Conservation (phyloP, 2,329 filamentous ascomycete species). For the Blastomyces silverae region DNA sequence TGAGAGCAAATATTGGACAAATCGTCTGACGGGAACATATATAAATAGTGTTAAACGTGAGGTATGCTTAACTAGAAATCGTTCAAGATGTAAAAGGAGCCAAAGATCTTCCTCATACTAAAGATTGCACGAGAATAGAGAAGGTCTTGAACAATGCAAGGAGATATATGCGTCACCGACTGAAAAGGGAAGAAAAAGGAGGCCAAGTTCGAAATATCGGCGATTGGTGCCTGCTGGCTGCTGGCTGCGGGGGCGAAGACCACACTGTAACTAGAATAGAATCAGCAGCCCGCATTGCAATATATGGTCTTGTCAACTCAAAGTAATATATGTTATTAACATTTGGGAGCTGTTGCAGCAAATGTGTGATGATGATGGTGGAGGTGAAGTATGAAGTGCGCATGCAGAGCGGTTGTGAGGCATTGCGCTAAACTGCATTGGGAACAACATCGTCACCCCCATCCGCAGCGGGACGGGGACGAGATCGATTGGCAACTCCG, state of each 20-base stretch:
- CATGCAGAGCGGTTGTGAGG: neutral
- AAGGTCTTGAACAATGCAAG: neutral
- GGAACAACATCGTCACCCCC: constrained; percentile 8
- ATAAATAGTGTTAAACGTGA: neutral
- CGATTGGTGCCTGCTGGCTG: too few species aligned
- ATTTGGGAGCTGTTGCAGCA: neutral
- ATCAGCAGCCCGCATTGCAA: neutral
- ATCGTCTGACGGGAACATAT: neutral
- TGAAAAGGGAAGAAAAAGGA: neutral
- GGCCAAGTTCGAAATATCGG: neutral
- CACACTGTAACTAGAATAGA: too few species aligned
- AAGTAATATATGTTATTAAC: neutral
- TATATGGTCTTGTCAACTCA: neutral
- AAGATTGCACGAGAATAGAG: neutral
- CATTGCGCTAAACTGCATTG: constrained; percentile 1
- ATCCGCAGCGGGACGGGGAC: neutral
- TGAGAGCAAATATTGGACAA: neutral
- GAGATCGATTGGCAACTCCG: neutral
- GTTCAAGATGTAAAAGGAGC: neutral
- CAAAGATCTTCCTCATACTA: neutral
- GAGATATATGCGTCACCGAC: neutral
- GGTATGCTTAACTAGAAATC: neutral
- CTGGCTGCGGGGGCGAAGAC: too few species aligned
- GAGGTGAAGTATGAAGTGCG: neutral
- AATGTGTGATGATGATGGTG: neutral